Conservation (phyloP, 2,329 filamentous ascomycete genomes). For the Ilyonectria sp. region DNA sequence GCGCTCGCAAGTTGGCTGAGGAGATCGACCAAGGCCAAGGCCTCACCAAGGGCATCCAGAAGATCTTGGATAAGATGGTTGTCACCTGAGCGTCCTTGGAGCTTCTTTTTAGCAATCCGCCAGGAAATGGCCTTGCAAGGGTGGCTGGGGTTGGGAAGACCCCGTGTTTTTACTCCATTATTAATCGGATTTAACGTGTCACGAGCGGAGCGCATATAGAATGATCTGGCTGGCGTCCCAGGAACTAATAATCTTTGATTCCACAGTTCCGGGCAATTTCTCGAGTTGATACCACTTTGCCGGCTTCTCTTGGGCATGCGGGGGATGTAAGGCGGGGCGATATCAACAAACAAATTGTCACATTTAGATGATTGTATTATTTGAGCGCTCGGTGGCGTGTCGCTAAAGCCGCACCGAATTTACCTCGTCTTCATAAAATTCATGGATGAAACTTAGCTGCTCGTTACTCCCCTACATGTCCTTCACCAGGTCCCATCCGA, state of each 20-base stretch:
- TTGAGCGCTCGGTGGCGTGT: not conserved
- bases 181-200: constrained; percentile 39
- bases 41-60: constrained; percentile 70
- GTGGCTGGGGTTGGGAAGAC: not conserved
- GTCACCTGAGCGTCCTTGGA: constrained; percentile 37
- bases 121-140: not conserved
- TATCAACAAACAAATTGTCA: constrained; percentile 13
- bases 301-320: constrained; percentile 15
- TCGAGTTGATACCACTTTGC: constrained; percentile 23
- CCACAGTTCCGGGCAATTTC: constrained; percentile 21
- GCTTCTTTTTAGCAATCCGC: not conserved
- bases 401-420: not conserved
- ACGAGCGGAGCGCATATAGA: constrained; percentile 46
- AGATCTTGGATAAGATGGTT: constrained; percentile 78
- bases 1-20: constrained; percentile 74
- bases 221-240: constrained; percentile 40
- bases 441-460: constrained; percentile 1
- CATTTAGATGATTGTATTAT: constrained; percentile 10
- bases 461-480: not conserved
- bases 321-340: not conserved
- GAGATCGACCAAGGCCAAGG: constrained; percentile 75
- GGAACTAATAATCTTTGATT: constrained; percentile 30
- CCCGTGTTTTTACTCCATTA: constrained; percentile 12
- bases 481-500: not conserved
- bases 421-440: constrained; percentile 14